Evolutionary conservation across 176 grass and related monocot species (phyloP).

Genomic region (Phyllostachys edulis): DNA sequence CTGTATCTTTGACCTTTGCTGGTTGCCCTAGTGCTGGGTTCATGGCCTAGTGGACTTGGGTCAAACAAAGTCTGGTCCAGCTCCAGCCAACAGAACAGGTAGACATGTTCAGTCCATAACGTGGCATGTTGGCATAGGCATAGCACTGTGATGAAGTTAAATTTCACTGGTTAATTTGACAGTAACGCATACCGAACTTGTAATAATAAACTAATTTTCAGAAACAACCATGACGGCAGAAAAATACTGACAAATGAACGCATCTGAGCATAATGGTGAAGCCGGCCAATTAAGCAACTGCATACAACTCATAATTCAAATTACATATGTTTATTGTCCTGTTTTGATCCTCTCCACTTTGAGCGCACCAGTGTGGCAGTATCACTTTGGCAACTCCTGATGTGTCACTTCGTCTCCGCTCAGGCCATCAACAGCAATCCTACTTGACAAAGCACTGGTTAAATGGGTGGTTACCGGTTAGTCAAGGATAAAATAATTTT

Average conservation of each 20-base stretch:
- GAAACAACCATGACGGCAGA: not conserved
- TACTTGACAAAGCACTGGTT: not conserved
- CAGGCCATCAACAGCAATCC: not conserved
- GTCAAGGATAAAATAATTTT: not conserved
- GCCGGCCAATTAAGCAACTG: slow-evolving; percentile 4
- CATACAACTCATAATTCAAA: slow-evolving; percentile 8
- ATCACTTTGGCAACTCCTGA: not conserved
- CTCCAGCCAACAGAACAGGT: not conserved
- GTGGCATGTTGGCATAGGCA: not conserved
- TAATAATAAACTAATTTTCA: not conserved
- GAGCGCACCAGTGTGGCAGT: slow-evolving; percentile 1
- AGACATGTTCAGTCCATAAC: not conserved
- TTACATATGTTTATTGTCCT: not conserved
- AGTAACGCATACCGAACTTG: not conserved
- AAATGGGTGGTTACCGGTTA: not conserved
- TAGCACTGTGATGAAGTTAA: not conserved
- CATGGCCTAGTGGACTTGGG: slow-evolving; percentile 26
- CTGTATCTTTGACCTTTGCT: slow-evolving; percentile 47
- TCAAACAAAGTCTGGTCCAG: slow-evolving; percentile 31
- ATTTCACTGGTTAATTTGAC: not conserved
- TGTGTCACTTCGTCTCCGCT: not conserved
- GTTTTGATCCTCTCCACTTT: slow-evolving; percentile 13
- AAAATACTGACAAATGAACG: not conserved
- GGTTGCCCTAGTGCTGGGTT: not conserved
- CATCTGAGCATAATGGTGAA: not conserved